A percentile compares a stretch with the other conserved stretches of the same genome.
Conservation (phyloP, 306 rosid species). For the Cicer arietinum region DNA sequence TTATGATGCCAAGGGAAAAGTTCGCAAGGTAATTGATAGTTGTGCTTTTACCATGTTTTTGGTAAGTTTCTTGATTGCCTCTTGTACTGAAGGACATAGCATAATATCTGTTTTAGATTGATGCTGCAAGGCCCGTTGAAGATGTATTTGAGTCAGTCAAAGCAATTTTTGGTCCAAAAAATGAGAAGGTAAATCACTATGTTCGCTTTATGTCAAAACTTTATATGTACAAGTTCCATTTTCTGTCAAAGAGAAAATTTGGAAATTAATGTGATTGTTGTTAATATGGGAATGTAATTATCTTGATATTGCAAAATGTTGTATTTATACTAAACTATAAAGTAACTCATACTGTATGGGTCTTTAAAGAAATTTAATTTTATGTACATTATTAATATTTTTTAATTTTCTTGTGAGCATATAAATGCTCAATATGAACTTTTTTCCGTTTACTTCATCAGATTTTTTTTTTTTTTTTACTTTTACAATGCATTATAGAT, state of each 20-base stretch:
- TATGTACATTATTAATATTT: not conserved
- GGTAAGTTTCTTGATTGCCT: constrained; percentile 32
- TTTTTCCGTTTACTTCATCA: not conserved
- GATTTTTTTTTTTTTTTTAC: constrained; percentile 31
- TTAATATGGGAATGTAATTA: constrained; percentile 36
- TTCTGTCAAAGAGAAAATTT: constrained; percentile 45
- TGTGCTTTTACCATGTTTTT: constrained; percentile 17
- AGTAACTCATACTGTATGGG: not conserved
- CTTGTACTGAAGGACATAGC: constrained; percentile 24
- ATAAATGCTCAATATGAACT: not conserved
- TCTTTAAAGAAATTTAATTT: constrained; percentile 13
- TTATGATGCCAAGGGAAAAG: constrained; percentile 79
- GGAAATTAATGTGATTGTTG: constrained; percentile 28
- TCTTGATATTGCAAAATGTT: constrained; percentile 38
- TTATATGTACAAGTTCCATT: constrained; percentile 51
- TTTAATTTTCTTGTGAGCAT: not conserved
- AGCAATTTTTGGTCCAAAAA: constrained; percentile 74
- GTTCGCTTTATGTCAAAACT: constrained; percentile 50
- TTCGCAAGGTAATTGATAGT: constrained; percentile 70
- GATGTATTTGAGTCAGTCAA: constrained; percentile 88
- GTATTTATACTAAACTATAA: constrained; percentile 38
- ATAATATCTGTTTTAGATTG: constrained; percentile 61
- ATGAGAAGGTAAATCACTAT: constrained; percentile 77
- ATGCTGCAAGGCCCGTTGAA: constrained; percentile 79
- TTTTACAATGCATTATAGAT: not conserved